phyloP scores from a whole-genome alignment of 2,329 filamentous ascomycete genomes.

The Colletotrichum costaricense region DNA sequence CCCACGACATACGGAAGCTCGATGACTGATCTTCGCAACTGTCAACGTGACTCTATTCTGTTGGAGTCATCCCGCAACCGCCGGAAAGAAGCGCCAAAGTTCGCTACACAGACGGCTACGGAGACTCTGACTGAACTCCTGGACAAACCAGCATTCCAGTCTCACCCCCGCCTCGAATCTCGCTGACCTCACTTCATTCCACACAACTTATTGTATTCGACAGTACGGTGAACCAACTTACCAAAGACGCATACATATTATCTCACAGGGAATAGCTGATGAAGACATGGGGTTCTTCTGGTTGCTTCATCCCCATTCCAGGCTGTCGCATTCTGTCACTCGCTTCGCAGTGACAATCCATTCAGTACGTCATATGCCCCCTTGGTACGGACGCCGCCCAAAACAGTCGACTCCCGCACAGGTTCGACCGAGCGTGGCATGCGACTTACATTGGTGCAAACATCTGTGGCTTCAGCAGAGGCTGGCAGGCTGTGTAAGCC shows the following conservation, averaged over 20 bases:
- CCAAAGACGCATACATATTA: no score
- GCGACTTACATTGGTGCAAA: neutral
- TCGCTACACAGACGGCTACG: neutral
- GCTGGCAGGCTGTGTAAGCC: neutral
- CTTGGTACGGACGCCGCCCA: no score
- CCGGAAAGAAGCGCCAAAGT: neutral
- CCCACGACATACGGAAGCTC: neutral
- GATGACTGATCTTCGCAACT: neutral
- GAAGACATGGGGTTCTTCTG: neutral
- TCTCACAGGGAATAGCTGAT: no score
- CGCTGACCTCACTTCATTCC: neutral
- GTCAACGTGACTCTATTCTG: neutral
- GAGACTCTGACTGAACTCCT: neutral
- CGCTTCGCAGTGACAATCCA: neutral
- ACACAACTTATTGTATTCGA: neutral
- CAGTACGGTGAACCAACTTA: neutral
- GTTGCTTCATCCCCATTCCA: neutral
- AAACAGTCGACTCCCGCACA: neutral
- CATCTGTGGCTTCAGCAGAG: neutral
- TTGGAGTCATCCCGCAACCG: neutral
- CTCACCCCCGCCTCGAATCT: neutral
- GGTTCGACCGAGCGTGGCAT: neutral
- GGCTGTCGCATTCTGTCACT: neutral
- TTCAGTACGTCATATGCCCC: conserved; percentile 8
- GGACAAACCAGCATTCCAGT: neutral